Percentiles rank a stretch among this genome's conserved stretches.
Conservation (phyloP, 1,284 basidiomycete species). For the Psilocybe mexicana region DNA sequence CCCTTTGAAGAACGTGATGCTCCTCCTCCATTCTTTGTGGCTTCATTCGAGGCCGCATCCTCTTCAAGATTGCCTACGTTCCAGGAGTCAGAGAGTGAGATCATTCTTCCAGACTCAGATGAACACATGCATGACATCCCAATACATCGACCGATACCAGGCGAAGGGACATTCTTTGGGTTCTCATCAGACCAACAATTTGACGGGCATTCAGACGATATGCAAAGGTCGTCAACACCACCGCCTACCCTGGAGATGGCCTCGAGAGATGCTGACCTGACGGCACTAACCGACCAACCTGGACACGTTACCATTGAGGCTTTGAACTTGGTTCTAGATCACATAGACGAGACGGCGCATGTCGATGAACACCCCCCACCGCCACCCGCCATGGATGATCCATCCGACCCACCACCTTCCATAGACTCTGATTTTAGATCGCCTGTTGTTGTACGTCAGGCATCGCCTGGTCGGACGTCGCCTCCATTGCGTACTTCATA, state of each 20-base stretch:
- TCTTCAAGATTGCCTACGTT: constrained; percentile 68
- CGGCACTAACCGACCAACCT: constrained; percentile 58
- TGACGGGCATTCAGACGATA: constrained; percentile 71
- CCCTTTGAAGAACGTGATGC: constrained; percentile 82
- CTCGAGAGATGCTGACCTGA: constrained; percentile 63
- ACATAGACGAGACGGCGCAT: constrained; percentile 40
- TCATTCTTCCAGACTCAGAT: constrained; percentile 53
- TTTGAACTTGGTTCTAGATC: constrained; percentile 57
- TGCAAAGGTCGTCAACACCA: constrained; percentile 59
- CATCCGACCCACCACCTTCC: constrained; percentile 78
- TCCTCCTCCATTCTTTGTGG: constrained; percentile 73
- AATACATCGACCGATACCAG: constrained; percentile 46
- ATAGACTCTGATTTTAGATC: constrained; percentile 78
- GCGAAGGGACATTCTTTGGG: constrained; percentile 74
- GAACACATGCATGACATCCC: constrained; percentile 37
- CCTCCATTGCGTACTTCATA: constrained; percentile 37
- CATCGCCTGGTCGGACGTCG: constrained; percentile 40
- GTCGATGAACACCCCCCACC: constrained; percentile 52
- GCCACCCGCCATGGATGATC: constrained; percentile 81
- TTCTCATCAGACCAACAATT: constrained; percentile 70
- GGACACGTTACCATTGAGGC: constrained; percentile 53
- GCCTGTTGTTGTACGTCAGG: constrained; percentile 42
- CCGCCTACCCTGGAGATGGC: constrained; percentile 75
- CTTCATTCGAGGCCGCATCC: constrained; percentile 56
- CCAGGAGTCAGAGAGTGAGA: constrained; percentile 75